Base-by-base conservation (phyloP, 1,284 basidiomycete species). In the Hemileia vastatrix region DNA sequence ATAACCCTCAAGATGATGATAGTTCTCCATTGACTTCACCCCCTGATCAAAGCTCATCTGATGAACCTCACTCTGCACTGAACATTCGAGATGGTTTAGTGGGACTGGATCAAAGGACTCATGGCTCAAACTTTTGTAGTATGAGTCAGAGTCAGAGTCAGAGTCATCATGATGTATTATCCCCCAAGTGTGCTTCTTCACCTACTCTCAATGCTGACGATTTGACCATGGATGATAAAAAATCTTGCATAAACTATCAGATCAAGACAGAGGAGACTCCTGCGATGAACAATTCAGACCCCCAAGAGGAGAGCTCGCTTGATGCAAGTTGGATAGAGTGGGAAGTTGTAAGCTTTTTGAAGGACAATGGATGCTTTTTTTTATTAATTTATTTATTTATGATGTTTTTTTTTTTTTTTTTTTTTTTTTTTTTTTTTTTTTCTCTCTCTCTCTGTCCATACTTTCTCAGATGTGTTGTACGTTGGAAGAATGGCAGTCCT, bases 271-370 rank as follows among this genome's bases (percentile, higher is more conserved):
- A 43, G 6, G 6, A 6, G 6, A 43, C 36, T 43, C 36, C 6
- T 8, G 36, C 36, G 36, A n/a, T 8, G 6, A 43, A 31, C 8
- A 31, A 45, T 32, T 31, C 9, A 9, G 44, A 31, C 21, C 33
- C 59, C 57, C 18, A 33, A 54, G 31, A n/a, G 54, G 18, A 62
- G 55, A 47, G 59, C 52, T 3, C 59, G 55, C 52, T 62, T 4
- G 59, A 62, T 48, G 52, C 59, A 21, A 45, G 55, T 24, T 62
- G 59, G 59, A 62, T 62, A n/a, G 59, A 53, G 55, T 62, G 59
- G 59, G 59, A 62, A 62, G 59, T 55, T 8, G 59, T 62, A 19
- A 48, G 59, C 32, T 24, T 47, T n/a, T 48, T 33, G 44, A 47
- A 47, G 44, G 44, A n/a, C 6, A n/a, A 47, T 47, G 4, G 44